phyloP scores from a whole-genome alignment of 305 asterid genomes.

The Solanum chacoense region DNA sequence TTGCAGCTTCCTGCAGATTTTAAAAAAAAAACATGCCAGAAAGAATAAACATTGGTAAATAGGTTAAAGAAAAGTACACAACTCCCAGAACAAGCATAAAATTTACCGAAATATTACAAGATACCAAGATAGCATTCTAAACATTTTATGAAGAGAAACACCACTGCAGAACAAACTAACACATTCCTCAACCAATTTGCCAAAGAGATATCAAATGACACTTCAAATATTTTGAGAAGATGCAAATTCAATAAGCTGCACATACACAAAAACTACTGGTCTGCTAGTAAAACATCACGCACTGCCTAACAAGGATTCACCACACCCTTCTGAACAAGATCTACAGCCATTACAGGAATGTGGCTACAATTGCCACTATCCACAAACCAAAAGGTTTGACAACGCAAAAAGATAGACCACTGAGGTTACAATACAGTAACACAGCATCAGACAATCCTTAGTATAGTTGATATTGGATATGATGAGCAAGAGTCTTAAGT shows the following conservation, averaged over 20 bases:
- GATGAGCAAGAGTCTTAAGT: neutral
- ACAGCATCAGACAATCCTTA: neutral
- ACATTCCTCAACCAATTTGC: neutral
- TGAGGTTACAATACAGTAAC: neutral
- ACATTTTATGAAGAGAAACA: neutral
- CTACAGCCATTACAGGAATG: neutral
- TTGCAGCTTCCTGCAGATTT: conserved; percentile 59
- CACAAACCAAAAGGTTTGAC: neutral
- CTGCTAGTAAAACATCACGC: neutral
- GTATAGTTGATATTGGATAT: neutral
- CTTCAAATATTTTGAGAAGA: neutral
- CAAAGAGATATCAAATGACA: neutral
- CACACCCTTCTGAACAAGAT: neutral
- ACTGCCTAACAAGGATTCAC: neutral
- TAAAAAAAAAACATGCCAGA: neutral
- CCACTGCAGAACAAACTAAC: neutral
- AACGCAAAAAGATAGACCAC: neutral
- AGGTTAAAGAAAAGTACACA: neutral
- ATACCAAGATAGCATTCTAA: neutral
- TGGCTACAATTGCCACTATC: neutral
- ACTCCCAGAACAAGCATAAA: neutral
- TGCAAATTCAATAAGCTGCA: neutral
- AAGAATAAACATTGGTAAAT: neutral
- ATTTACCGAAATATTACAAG: neutral
- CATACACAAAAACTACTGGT: neutral